Base-by-base conservation (phyloP, 2,329 filamentous ascomycete species). In the Fusarium pseudocircinatum region DNA sequence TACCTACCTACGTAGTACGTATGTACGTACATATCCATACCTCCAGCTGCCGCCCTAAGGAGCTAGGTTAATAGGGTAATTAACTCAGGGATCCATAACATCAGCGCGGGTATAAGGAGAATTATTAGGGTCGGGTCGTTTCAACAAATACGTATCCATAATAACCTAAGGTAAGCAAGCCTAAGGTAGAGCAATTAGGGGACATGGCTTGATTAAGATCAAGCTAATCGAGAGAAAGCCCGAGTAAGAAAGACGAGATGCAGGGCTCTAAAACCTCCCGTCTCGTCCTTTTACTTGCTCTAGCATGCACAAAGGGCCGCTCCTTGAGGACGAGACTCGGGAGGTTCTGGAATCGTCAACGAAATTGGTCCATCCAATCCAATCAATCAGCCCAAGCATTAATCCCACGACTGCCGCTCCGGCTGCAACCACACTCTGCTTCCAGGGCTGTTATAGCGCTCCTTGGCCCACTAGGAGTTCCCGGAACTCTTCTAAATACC, bases 281-380 rank as follows among this genome's bases (percentile, higher is more conserved):
- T 30, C 50, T 22, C 10, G 18, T 37, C 36, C 36, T 37, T 57
- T 37, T 30, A 65, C 47, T 60, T 53, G 12, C 26, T 59, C 26
- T 4, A 4, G 26, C n/a, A 60, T 69, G 50, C 64, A 44, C 71
- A 69, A 69, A 52, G 57, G 65, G 57, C 69, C 53, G 46, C 37
- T 40, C 53, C 60, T 49, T 43, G 32, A 47, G 46, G 58, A n/a
- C 34, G 39, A 40, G 50, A 54, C 50, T 54, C 20, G 20, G 32
- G 50, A 65, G 60, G 44, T 73, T 73, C 70, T 70, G 53, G 70
- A 73, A 73, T 54, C 28, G 28, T 32, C 44, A 67, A 46, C 20
- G 65, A 67, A 50, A 67, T 69, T 50, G 36, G 34, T 22, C 36
- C 49, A 50, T 59, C 52, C 57, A 59, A 42, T 56, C 58, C 42